These are phyloP conservation scores for Petrea volubilis DNA, from an alignment of 257 asterid genomes.

Conservation along the genomic window DNA sequence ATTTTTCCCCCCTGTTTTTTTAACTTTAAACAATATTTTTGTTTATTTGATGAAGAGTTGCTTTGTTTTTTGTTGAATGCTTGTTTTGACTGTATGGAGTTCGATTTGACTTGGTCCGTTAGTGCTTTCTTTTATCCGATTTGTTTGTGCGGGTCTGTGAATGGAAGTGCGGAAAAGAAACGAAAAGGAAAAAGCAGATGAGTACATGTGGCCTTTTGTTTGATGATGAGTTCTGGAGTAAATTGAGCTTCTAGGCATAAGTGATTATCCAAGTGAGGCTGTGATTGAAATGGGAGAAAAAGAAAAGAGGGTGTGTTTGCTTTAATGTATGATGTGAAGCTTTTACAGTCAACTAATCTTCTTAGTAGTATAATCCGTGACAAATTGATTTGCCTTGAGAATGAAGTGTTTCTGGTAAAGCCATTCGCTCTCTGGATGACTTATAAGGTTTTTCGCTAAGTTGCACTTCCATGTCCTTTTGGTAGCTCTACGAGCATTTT, in stretches of 20 bases:
- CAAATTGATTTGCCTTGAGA: slow-evolving; percentile 17
- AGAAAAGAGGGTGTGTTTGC: background rate
- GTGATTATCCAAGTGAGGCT: background rate
- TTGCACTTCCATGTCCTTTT: slow-evolving; percentile 5
- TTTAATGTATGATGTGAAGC: slow-evolving; percentile 9
- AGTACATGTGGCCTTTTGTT: slow-evolving; percentile 8
- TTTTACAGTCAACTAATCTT: slow-evolving; percentile 6
- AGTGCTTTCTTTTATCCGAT: slow-evolving; percentile 13
- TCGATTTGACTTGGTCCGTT: slow-evolving; percentile 1
- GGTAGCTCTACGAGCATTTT: slow-evolving; percentile 16
- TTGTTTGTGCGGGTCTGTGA: slow-evolving; percentile 6
- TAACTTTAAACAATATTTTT: background rate
- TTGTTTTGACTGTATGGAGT: background rate
- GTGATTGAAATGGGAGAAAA: slow-evolving; percentile 1
- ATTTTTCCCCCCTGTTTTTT: background rate
- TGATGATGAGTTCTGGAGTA: background rate
- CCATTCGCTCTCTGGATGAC: background rate
- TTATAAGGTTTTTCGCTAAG: background rate
- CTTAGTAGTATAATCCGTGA: slow-evolving; percentile 13
- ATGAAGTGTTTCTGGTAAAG: slow-evolving; percentile 5
- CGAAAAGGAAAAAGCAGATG: background rate
- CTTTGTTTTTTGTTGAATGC: slow-evolving; percentile 7
- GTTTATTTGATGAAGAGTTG: background rate
- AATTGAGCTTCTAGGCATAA: background rate
- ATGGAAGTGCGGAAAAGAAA: slow-evolving; percentile 1